Conservation (phyloP, 805 yeast genomes). For the Blastobotrys robertii region DNA sequence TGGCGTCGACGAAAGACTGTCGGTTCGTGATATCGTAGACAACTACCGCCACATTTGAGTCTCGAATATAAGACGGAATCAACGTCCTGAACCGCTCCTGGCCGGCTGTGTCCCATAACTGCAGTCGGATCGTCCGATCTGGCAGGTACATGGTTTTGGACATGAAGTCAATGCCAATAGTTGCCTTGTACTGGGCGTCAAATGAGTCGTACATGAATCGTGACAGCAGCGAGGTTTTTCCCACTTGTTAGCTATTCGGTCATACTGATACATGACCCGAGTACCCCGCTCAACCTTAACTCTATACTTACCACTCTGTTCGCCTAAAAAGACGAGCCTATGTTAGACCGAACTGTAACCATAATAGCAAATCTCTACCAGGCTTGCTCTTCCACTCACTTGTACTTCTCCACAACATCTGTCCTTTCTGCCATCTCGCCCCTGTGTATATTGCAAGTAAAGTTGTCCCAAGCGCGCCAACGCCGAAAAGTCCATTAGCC, state of each 20-base stretch:
- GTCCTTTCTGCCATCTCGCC: conserved; percentile 16
- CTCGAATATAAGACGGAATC: conserved; percentile 92
- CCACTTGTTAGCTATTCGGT: conserved; percentile 39
- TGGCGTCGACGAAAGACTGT: conserved; percentile 73
- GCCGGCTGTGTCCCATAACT: conserved; percentile 97
- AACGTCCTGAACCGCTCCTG: conserved; percentile 92
- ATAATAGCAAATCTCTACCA: too few relatives aligned
- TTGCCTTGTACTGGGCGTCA: conserved; percentile 89
- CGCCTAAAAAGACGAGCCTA: conserved; percentile 94
- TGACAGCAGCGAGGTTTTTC: conserved; percentile 93
- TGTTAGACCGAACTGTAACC: too few relatives aligned
- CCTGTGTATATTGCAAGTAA: too few relatives aligned
- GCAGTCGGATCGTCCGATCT: conserved; percentile 89
- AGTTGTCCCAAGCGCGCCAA: too few relatives aligned
- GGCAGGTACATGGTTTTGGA: conserved; percentile 93
- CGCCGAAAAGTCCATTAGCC: too few relatives aligned
- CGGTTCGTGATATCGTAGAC: conserved; percentile 83
- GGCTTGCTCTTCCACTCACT: too few relatives aligned
- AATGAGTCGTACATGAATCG: conserved; percentile 96
- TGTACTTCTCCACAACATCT: conserved; percentile 29
- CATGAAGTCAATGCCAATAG: conserved; percentile 92
- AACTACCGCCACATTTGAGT: conserved; percentile 93
- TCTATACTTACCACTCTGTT: conserved; percentile 59
- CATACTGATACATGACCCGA: neutral
- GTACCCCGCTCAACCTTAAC: neutral